These are phyloP conservation scores for Cercospora beticola DNA, from an alignment of 2,329 filamentous ascomycete species.

Conservation along the genomic window DNA sequence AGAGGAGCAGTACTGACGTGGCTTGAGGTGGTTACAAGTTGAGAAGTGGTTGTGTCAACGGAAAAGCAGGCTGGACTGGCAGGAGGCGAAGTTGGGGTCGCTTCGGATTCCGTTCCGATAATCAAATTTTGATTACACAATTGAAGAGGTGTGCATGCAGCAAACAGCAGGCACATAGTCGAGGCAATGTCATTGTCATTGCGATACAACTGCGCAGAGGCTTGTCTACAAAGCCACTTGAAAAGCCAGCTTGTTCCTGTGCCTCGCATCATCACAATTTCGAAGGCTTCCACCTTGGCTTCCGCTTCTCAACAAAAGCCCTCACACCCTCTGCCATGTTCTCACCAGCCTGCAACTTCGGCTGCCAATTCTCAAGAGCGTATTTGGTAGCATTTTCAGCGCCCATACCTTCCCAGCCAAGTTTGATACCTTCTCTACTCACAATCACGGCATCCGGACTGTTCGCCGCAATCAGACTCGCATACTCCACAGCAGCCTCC, in stretches of 20 bases:
- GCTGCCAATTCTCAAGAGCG: slow-evolving; percentile 59
- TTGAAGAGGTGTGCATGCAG: background rate
- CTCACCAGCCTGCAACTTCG: slow-evolving; percentile 61
- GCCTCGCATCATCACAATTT: slow-evolving; percentile 16
- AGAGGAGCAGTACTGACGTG: background rate
- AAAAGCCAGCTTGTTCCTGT: background rate
- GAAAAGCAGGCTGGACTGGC: background rate
- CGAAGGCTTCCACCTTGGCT: slow-evolving; percentile 28
- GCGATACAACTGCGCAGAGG: background rate
- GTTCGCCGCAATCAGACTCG: slow-evolving; percentile 56
- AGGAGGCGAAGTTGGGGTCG: background rate
- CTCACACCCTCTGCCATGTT: slow-evolving; percentile 73
- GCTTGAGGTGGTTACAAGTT: background rate
- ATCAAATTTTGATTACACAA: background rate
- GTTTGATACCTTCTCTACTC: slow-evolving; percentile 67
- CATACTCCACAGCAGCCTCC: slow-evolving; percentile 60
- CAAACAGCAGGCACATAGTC: background rate
- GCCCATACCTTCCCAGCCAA: slow-evolving; percentile 69
- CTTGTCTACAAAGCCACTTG: background rate
- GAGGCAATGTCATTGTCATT: background rate
- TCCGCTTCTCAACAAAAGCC: slow-evolving; percentile 69
- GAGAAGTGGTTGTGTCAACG: background rate
- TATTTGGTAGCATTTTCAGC: slow-evolving; percentile 62
- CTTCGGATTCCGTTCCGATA: background rate
- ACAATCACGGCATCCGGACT: slow-evolving; percentile 76